These are phyloP conservation scores for Penicillium griseofulvum DNA, from an alignment of 2,329 filamentous ascomycete species.

Conservation along the genomic window DNA sequence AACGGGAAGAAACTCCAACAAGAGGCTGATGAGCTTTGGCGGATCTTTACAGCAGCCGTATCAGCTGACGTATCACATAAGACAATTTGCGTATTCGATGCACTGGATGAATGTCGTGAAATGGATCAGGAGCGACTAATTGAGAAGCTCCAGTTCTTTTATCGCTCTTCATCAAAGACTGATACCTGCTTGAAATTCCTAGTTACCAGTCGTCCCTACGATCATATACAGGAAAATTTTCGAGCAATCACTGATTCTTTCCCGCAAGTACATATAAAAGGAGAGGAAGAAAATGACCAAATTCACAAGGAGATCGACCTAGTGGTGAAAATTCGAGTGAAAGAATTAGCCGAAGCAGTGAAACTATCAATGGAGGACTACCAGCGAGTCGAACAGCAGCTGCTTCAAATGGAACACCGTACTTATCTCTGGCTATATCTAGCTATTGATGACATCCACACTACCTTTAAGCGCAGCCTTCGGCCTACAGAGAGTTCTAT, in stretches of 20 bases:
- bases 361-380: not conserved
- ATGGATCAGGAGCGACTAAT: constrained; percentile 6
- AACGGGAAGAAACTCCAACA: constrained; percentile 18
- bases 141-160: constrained; percentile 6
- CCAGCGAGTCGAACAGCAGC: constrained; percentile 10
- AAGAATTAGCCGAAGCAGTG: constrained; percentile 8
- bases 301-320: constrained; percentile 15
- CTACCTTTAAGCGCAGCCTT: constrained; percentile 7
- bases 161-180: not conserved
- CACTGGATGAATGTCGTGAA: constrained; percentile 10
- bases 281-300: constrained; percentile 14
- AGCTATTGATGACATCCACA: constrained; percentile 13
- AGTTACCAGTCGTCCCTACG: constrained; percentile 20
- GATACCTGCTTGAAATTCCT: constrained; percentile 17
- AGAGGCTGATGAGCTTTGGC: constrained; percentile 15
- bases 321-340: constrained; percentile 10
- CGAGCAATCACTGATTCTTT: not conserved
- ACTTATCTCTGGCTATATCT: constrained; percentile 24
- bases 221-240: constrained; percentile 10
- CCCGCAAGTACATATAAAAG: constrained; percentile 10
- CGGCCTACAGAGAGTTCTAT: constrained; percentile 10
- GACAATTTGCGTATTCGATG: constrained; percentile 12
- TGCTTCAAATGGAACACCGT: constrained; percentile 18
- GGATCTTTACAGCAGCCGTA: constrained; percentile 8
- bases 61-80: constrained; percentile 1